Evolutionary conservation across 371 early-diverging fungal genomes (phyloP).

Genomic region (Mortierella polycephala): DNA sequence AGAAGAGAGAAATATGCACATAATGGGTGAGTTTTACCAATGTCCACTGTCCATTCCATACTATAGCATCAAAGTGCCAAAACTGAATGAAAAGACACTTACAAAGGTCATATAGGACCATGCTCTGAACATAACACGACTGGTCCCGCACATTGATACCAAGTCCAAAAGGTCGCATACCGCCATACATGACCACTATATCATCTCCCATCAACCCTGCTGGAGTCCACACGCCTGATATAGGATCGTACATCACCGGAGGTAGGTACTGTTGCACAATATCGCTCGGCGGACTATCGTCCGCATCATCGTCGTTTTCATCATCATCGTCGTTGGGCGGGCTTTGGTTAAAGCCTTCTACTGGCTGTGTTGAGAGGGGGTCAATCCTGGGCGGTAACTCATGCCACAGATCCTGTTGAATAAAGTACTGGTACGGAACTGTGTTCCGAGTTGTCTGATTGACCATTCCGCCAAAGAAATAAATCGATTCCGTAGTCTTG

Average conservation of each 20-base stretch:
- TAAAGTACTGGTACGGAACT: constrained; percentile 34
- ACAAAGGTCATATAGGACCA: constrained; percentile 29
- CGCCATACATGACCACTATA: constrained; percentile 40
- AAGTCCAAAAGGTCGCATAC: constrained; percentile 47
- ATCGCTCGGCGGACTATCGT: neutral
- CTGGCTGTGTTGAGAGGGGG: constrained; percentile 23
- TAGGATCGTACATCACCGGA: constrained; percentile 39
- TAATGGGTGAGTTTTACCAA: neutral
- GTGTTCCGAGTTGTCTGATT: constrained; percentile 42
- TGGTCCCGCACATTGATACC: constrained; percentile 18
- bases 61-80: neutral
- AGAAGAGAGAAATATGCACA: neutral
- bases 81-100: constrained; percentile 2
- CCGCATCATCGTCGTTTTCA: constrained; percentile 4
- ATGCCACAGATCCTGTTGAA: constrained; percentile 40
- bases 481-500: constrained; percentile 47
- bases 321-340: neutral
- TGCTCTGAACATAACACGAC: constrained; percentile 24
- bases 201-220: constrained; percentile 40
- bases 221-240: constrained; percentile 45
- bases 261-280: constrained; percentile 6
- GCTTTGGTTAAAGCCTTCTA: neutral
- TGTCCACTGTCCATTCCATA: no score
- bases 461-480: constrained; percentile 51
- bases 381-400: constrained; percentile 40